Evolutionary conservation across 1,139 yeast species (phyloP), one percentile per base, ranked within the genome.

Genomic region (Sugiyamaella grinbergsii): DNA sequence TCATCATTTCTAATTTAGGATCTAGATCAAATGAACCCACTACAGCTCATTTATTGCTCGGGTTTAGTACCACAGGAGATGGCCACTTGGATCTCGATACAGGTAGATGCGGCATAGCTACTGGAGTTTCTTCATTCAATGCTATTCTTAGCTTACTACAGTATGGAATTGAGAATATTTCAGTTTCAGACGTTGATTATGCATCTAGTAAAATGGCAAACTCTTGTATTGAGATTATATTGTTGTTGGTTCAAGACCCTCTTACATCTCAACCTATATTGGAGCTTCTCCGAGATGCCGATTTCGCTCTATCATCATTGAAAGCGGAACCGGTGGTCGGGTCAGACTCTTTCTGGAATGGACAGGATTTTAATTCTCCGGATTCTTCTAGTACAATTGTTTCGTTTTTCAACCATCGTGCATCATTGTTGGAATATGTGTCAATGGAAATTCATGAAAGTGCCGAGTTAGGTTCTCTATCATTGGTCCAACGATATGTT

Each of bases 11-110:
- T 2, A 81, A 81, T 56, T 69, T 89, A 44, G 62, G 64, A 4
- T 65, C 75, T 1, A 71, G 72, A 24, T 66, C 68, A 2, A 68
- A 66, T 29, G 71, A 72, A 5, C 77, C 83, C 1, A 78, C 83
- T 0, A 76, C 85, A 1, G 73, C 91, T 0, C 97, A 90, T 64
- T 83, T 84, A 59, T 67, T 93, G 8, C 74, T 93, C 1, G 98
- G 98, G 0, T 90, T 82, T 63, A 77, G 75, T 49, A 71, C 74
- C 26, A 68, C 71, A 1, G 70, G 70, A 6, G 66, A 68, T 41
- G 76, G 75, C 24, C 63, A 71, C 2, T 57, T 79, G n/a, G 67
- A 74, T 2, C 59, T 72, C 8, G 82, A 80, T 8, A 69, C 70
- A 8, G 66, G 68, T 2, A 56, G 72, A 2, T 75, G 80, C 0